Evolutionary conservation across 2,329 filamentous ascomycete genomes (phyloP), one percentile per base, ranked within the genome.

Genomic region (Talaromyces verruculosus): DNA sequence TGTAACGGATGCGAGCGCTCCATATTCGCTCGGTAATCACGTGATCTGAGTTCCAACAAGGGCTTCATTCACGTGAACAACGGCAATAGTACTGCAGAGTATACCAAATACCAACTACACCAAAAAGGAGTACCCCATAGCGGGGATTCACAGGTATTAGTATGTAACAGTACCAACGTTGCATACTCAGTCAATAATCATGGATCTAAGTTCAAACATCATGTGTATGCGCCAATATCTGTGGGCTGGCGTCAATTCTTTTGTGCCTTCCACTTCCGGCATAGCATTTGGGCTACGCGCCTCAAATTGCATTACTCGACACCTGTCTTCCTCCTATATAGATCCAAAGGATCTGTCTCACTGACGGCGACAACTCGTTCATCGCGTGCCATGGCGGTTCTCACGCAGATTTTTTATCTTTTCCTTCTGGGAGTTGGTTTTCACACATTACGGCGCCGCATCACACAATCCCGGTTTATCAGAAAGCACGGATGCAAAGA

Each of bases 401-500:
- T 64, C 11, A 22, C 22, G 15, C 30, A n/a, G 10, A 22, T 65
- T 19, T 39, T 65, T 8, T 22, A 28, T 10, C n/a, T 60, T 3
- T 7, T 65, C 10, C 11, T 37, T 4, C 30, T 65, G 1, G 39
- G 25, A 25, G 6, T 58, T 28, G 30, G 39, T 17, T 22, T 49
- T n/a, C 19, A 53, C 41, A 2, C 17, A 11, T 49, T 60, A 33
- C 25, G 45, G 11, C 25, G 28, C 33, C 8, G 8, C 11, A 30
- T 47, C 17, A n/a, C 19, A 43, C 55, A 17, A 43, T 33, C 25
- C 49, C 43, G 58, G 4, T 65, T 60, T 17, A 59, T 37, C 37
- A 57, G 10, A 43, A 59, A 60, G 25, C 39, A 65, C 53, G 43
- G 55, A 33, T 65, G 63, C 63, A 25, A 65, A 57, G 63, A 15